Base-by-base conservation (phyloP, 2,329 filamentous ascomycete species). In the Pseudopithomyces chartarum region DNA sequence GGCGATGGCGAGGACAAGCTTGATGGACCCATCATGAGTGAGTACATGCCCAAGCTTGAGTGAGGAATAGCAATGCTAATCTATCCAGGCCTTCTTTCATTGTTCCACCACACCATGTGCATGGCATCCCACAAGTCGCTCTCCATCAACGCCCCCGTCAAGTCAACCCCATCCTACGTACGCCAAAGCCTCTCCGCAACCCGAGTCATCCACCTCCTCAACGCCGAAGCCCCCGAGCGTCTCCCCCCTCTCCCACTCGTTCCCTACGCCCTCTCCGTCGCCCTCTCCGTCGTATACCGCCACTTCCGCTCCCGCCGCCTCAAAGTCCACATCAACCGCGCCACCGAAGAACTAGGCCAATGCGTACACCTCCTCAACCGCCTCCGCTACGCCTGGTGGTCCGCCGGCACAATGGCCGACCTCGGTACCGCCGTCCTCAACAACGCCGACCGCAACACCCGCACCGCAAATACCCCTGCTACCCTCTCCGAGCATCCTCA, bases 31-130 rank as follows among this genome's bases (percentile, higher is more conserved):
- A 66, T 74, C 60, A 65, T 77, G 75, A 67, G 75, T 77, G 57
- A 60, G 67, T 57, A 12, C 3, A 5, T 10, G 2, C 15, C 15
- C 5, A 29, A 5, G 26, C 8, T 8, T 32, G 51, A 39, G 52
- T 26, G 33, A 19, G 38, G 6, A 11, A 6, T 12, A 33, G 8
- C 29, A 23, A 44, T 56, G 64, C 52, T 66, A 33, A 62, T 55
- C 43, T 63, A 17, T 20, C 19, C 10, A 81, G 80, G 77, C 13
- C 75, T 84, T 6, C 69, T 86, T 7, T 84, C 85, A 55, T 68
- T 86, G 2, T 85, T 82, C 66, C 85, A 86, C 56, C 81, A 85
- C 62, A 79, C 81, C 20, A 81, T 84, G 50, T 82, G 81, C 34
- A 85, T 86, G 63, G 74, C 84, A 2, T 84, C 83, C 2, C 83